Base-by-base conservation (phyloP, 768 basidiomycete species). In the Gloeopeniophorella convolvens region DNA sequence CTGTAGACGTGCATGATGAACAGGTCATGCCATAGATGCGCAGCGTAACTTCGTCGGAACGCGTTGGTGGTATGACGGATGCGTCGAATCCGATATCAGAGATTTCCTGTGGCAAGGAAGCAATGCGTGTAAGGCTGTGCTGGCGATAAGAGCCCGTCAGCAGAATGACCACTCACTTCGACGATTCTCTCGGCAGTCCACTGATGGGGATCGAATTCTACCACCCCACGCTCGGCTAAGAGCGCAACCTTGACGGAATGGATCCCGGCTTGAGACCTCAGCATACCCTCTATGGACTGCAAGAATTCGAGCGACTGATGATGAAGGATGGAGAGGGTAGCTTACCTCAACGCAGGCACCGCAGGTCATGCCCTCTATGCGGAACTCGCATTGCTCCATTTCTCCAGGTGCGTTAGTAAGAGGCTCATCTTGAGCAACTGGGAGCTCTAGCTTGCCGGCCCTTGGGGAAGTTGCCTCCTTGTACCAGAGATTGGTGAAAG, bases 61-160 rank as follows among this genome's bases (percentile, higher is more conserved):
- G 76, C 35, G 73, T 64, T 2, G 78, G 72, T 0, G 84, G 84
- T 41, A 95, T 81, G 44, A 82, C 72, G 0, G 84, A 79, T 2
- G 92, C 89, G 65, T 91, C 92, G 62, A 96, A 96, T 8, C 92
- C 92, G 48, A 93, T 83, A 68, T 94, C 91, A 3, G 84, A 85
- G 51, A 95, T 90, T 77, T 93, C 92, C 87, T 93, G 65, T n/a
- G n/a, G n/a, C n/a, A n/a, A n/a, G n/a, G n/a, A n/a, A n/a, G n/a
- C n/a, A n/a, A n/a, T n/a, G n/a, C n/a, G n/a, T n/a, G n/a, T n/a
- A n/a, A n/a, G n/a, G 18, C 20, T 40, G 24, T 11, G 9, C n/a
- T 40, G 36, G 18, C 9, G 23, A 20, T 40, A 23, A 15, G 24
- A n/a, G 33, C 13, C n/a, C 32, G 31, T n/a, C 18, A 43, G 10